Evolutionary conservation across 257 asterid genomes (phyloP).

Genomic region (Lycium ferocissimum): DNA sequence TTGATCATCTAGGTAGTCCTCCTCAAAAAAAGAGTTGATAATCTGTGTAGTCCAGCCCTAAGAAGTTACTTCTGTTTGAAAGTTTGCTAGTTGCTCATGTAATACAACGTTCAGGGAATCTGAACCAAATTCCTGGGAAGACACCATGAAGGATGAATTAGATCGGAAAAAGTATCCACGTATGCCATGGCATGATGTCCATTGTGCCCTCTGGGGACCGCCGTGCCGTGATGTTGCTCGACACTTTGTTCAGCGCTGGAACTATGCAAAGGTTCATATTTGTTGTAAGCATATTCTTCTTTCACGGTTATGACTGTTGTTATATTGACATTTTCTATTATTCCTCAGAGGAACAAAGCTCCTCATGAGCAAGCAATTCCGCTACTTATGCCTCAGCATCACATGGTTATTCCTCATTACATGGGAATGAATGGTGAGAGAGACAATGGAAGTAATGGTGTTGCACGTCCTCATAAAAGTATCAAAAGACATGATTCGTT

Average conservation of each 20-base stretch:
- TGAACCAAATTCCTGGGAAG: slow-evolving; percentile 97
- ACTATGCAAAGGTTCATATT: slow-evolving; percentile 89
- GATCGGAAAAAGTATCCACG: slow-evolving; percentile 84
- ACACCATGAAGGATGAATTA: slow-evolving; percentile 87
- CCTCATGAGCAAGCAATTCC: slow-evolving; percentile 87
- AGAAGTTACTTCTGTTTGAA: slow-evolving; percentile 29
- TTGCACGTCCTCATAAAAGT: slow-evolving; percentile 39
- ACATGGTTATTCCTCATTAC: slow-evolving; percentile 98
- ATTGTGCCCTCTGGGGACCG: slow-evolving; percentile 97
- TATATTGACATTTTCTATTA: slow-evolving; percentile 33
- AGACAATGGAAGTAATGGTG: slow-evolving; percentile 44
- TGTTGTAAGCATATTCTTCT: slow-evolving; percentile 22
- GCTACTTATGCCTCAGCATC: slow-evolving; percentile 94
- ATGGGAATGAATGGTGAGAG: slow-evolving; percentile 65
- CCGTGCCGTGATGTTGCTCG: slow-evolving; percentile 95
- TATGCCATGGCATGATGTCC: slow-evolving; percentile 99
- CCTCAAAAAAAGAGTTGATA: not conserved
- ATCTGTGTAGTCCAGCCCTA: not conserved
- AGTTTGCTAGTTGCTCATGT: slow-evolving; percentile 38
- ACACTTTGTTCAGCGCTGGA: slow-evolving; percentile 98
- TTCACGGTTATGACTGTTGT: slow-evolving; percentile 31
- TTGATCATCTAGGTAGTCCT: not conserved
- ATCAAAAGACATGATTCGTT: slow-evolving; percentile 60
- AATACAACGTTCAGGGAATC: slow-evolving; percentile 74
- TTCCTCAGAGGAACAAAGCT: slow-evolving; percentile 88